Base-by-base conservation (phyloP, 495 filamentous ascomycete species). In the Neurospora sp. region DNA sequence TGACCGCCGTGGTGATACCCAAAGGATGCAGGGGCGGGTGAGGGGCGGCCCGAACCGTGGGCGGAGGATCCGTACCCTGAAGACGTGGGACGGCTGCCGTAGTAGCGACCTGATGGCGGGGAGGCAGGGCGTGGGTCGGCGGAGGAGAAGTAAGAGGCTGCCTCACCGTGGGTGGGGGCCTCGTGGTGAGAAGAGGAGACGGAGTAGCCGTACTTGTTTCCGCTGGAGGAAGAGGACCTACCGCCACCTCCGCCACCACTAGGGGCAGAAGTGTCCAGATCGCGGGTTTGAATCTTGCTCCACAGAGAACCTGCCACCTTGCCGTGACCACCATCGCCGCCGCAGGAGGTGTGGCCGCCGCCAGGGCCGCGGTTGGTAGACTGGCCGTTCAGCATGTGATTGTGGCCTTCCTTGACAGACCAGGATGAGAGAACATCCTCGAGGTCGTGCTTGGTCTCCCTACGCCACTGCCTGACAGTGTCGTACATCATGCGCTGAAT, bases 401-500 rank as follows among this genome's bases (percentile, higher is more conserved):
- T 98, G 77, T 88, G 88, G 66, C 94, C 93, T 3, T 85, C 83
- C 70, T 87, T 88, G 61, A 98, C 95, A n/a, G 92, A 92, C n/a
- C n/a, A n/a, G n/a, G n/a, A n/a, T n/a, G n/a, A n/a, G n/a, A n/a
- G n/a, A n/a, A n/a, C n/a, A n/a, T n/a, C n/a, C n/a, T n/a, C n/a
- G n/a, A n/a, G n/a, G n/a, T n/a, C n/a, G n/a, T n/a, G n/a, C 22
- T 22, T 22, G 22, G 22, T 22, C 22, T 22, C 22, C 0, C 1
- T 22, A 22, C 22, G 22, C 22, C 22, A 22, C 22, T 22, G 22
- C 22, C 1, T 22, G 1, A 22, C 31, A 4, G 31, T 91, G 69
- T 90, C 86, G 80, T 91, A 98, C 95, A 98, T 98, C 40, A 89
- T 88, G 8, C 88, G 83, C 75, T 98, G 95, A 59, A 94, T 88